Evolutionary conservation across 192 early-diverging fungal species (phyloP).

Genomic region (Backusella macrospora): DNA sequence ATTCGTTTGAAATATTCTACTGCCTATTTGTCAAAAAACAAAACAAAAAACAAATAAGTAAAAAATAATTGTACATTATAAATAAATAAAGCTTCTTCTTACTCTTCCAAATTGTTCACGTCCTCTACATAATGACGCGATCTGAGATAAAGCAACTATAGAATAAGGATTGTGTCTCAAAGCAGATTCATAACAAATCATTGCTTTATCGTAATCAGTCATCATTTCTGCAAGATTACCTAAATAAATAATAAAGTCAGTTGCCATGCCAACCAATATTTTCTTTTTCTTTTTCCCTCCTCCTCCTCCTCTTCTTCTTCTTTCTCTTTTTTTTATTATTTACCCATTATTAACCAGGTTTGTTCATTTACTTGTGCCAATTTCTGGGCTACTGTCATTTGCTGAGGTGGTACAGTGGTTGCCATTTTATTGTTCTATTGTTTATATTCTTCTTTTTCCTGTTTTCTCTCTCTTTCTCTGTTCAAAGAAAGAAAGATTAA

Average conservation of each 20-base stretch:
- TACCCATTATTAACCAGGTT: constrained; percentile 63
- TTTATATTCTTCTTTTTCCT: neutral
- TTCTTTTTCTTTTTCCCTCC: neutral
- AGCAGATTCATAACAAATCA: constrained; percentile 84
- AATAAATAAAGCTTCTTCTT: constrained; percentile 6
- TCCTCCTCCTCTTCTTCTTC: neutral
- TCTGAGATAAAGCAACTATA: constrained; percentile 73
- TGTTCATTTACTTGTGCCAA: constrained; percentile 58
- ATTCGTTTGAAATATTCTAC: constrained; percentile 93
- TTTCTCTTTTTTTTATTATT: neutral
- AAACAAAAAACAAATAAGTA: neutral
- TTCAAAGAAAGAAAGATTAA: too few relatives aligned
- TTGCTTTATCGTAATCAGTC: constrained; percentile 80
- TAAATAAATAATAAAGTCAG: neutral
- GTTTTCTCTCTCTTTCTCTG: too few relatives aligned
- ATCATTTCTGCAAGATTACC: constrained; percentile 42
- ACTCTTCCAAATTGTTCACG: constrained; percentile 83
- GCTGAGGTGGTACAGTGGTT: constrained; percentile 19
- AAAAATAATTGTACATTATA: neutral
- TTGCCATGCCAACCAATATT: neutral
- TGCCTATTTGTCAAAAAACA: constrained; percentile 53
- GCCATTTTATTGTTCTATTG: neutral
- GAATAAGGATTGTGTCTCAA: constrained; percentile 96
- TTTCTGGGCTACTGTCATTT: constrained; percentile 42
- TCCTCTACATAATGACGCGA: constrained; percentile 81